Evolutionary conservation across 768 basidiomycete genomes (phyloP).

Genomic region (Rhodotorula toruloides): DNA sequence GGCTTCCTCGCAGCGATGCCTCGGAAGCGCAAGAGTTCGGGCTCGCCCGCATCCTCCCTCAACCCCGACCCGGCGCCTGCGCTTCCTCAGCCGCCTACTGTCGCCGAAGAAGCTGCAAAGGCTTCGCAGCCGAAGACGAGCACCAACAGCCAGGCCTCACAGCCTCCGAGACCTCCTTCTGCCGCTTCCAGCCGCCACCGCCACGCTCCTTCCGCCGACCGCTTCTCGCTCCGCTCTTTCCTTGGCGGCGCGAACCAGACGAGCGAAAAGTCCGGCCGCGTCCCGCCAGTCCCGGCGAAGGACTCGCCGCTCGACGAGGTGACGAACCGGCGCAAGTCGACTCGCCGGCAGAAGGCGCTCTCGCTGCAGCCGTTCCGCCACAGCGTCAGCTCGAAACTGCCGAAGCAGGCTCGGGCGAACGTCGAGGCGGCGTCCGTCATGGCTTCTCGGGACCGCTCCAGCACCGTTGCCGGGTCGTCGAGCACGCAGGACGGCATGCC

Average conservation of each 20-base stretch:
- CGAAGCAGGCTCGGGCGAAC: slow-evolving; percentile 20
- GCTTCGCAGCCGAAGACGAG: slow-evolving; percentile 15
- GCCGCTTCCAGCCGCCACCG: slow-evolving; percentile 30
- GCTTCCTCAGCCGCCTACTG: background rate
- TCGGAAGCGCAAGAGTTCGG: slow-evolving; percentile 37
- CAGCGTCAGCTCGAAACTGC: slow-evolving; percentile 24
- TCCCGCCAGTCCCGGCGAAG: background rate
- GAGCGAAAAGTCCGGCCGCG: background rate
- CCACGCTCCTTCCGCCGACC: slow-evolving; percentile 34
- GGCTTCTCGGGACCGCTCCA: slow-evolving; percentile 19
- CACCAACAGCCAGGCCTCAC: background rate
- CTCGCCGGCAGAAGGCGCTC: slow-evolving; percentile 62
- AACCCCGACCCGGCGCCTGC: background rate
- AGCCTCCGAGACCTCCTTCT: slow-evolving; percentile 1
- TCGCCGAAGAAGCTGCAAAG: background rate
- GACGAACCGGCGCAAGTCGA: slow-evolving; percentile 25
- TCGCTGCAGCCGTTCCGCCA: slow-evolving; percentile 52
- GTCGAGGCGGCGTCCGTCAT: slow-evolving; percentile 9
- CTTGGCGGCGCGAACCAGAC: slow-evolving; percentile 28
- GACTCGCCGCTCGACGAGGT: slow-evolving; percentile 29
- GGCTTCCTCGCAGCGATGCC: too few relatives aligned
- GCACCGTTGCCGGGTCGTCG: slow-evolving; percentile 1
- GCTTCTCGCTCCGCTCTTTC: slow-evolving; percentile 39
- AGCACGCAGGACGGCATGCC: background rate
- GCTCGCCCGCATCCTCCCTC: slow-evolving; percentile 21